Percentiles rank a stretch among this genome's conserved stretches.
Evolutionary conservation across 2,329 filamentous ascomycete genomes (phyloP).

Genomic region (Aspergillus proliferans): DNA sequence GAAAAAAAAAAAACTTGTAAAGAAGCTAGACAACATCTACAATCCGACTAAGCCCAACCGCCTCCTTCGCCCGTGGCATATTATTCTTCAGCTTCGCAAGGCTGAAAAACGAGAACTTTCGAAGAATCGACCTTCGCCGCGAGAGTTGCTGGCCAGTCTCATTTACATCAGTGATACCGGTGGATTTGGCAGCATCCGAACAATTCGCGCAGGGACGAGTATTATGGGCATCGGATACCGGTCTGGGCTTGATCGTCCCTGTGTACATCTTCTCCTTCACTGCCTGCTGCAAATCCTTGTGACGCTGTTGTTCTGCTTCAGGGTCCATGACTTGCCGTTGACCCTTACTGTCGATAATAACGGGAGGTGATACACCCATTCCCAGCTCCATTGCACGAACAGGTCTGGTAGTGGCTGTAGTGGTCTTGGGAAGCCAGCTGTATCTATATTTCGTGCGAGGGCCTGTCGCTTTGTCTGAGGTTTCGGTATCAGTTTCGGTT

Average conservation of each 20-base stretch:
- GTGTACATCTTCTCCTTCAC: constrained; percentile 22
- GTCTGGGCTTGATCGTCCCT: constrained; percentile 4
- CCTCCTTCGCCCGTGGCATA: neutral
- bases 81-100: constrained; percentile 1
- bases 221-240: neutral
- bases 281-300: constrained; percentile 15
- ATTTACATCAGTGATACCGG: neutral
- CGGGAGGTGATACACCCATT: constrained; percentile 1
- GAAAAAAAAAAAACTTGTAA: no score
- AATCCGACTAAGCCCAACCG: constrained; percentile 4
- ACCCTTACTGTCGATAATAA: constrained; percentile 19
- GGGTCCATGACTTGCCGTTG: constrained; percentile 12
- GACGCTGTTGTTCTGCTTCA: constrained; percentile 15
- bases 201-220: neutral
- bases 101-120: constrained; percentile 2
- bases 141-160: neutral
- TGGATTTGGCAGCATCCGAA: neutral
- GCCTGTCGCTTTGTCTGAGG: neutral
- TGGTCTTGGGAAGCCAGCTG: neutral
- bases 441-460: neutral
- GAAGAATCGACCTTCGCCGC: constrained; percentile 1
- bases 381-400: neutral
- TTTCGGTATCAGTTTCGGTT: neutral
- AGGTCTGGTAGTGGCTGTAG: neutral
- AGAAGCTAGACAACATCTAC: constrained; percentile 2